Evolutionary conservation across 192 early-diverging fungal species (phyloP).

Genomic region (Jimgerdemannia flammicorona): DNA sequence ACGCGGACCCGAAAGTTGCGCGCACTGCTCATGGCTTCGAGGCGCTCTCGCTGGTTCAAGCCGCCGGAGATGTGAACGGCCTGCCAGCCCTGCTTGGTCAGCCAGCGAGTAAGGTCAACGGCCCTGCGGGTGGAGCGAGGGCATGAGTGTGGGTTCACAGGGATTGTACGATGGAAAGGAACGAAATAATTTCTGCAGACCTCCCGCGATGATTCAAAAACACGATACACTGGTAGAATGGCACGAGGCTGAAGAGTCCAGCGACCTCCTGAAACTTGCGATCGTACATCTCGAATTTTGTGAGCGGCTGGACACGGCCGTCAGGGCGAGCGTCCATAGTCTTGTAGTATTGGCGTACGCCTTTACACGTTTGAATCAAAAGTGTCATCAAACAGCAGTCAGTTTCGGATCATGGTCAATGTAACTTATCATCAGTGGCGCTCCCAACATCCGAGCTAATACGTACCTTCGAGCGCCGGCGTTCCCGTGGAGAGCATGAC

Average conservation of each 20-base stretch:
- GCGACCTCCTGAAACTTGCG: slow-evolving; percentile 43
- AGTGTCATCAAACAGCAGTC: no score
- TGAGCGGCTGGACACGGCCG: slow-evolving; percentile 11
- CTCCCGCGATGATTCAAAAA: slow-evolving; percentile 51
- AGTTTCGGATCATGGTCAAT: not conserved
- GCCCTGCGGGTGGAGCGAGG: slow-evolving; percentile 20
- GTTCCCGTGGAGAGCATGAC: slow-evolving; percentile 42
- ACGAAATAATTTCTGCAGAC: not conserved
- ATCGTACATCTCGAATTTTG: slow-evolving; percentile 31
- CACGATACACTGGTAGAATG: slow-evolving; percentile 60
- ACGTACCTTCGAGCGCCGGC: slow-evolving; percentile 48
- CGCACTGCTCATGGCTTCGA: slow-evolving; percentile 48
- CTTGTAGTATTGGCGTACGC: slow-evolving; percentile 49
- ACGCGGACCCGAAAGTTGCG: slow-evolving; percentile 51
- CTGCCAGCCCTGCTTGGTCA: slow-evolving; percentile 46
- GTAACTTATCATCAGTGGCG: not conserved
- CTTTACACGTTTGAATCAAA: slow-evolving; percentile 12
- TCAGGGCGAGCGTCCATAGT: slow-evolving; percentile 13
- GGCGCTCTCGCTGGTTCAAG: slow-evolving; percentile 37
- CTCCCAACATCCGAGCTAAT: not conserved
- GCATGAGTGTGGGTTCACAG: not conserved
- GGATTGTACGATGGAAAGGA: not conserved
- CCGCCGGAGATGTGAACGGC: slow-evolving; percentile 45
- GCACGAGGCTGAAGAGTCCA: slow-evolving; percentile 37
- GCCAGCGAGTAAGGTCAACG: slow-evolving; percentile 40